A percentile compares a stretch with the other conserved stretches of the same genome.
Evolutionary conservation across 192 early-diverging fungal genomes (phyloP).

Genomic region (Coemansia sp.): DNA sequence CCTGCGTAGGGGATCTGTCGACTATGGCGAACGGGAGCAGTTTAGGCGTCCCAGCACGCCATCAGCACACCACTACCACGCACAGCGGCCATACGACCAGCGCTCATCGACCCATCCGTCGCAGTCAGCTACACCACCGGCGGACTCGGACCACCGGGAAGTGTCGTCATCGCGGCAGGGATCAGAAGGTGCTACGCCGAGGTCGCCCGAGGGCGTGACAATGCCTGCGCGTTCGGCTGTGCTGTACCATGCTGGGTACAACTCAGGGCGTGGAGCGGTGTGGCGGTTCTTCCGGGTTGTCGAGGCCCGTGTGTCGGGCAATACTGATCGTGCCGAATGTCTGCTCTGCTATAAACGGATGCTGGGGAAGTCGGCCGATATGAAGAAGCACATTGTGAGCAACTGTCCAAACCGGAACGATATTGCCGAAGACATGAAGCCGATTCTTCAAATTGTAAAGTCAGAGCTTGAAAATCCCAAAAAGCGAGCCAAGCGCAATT

Average conservation of each 20-base stretch:
- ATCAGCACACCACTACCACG: constrained; percentile 1
- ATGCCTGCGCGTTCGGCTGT: constrained; percentile 47
- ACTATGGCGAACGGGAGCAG: neutral
- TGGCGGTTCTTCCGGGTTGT: constrained; percentile 54
- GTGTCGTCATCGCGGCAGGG: neutral
- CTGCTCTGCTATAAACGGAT: constrained; percentile 53
- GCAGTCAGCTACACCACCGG: constrained; percentile 18
- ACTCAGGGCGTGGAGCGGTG: constrained; percentile 51
- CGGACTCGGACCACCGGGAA: neutral
- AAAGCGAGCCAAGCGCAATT: constrained; percentile 54
- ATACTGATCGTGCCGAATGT: constrained; percentile 55
- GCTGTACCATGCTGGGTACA: constrained; percentile 48
- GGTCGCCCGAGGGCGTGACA: constrained; percentile 24
- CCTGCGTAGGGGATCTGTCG: neutral
- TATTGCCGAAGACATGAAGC: constrained; percentile 45
- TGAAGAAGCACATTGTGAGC: constrained; percentile 55
- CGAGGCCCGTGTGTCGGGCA: constrained; percentile 51
- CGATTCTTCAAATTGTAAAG: constrained; percentile 49
- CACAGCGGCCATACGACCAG: constrained; percentile 1
- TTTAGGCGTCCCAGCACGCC: neutral
- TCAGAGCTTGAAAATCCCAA: constrained; percentile 54
- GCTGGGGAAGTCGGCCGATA: constrained; percentile 56
- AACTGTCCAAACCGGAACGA: constrained; percentile 39
- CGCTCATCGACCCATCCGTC: constrained; percentile 18
- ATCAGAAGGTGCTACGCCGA: constrained; percentile 12